Evolutionary conservation across 2,329 filamentous ascomycete genomes (phyloP).

Genomic region (Plenodomus biglobosus): DNA sequence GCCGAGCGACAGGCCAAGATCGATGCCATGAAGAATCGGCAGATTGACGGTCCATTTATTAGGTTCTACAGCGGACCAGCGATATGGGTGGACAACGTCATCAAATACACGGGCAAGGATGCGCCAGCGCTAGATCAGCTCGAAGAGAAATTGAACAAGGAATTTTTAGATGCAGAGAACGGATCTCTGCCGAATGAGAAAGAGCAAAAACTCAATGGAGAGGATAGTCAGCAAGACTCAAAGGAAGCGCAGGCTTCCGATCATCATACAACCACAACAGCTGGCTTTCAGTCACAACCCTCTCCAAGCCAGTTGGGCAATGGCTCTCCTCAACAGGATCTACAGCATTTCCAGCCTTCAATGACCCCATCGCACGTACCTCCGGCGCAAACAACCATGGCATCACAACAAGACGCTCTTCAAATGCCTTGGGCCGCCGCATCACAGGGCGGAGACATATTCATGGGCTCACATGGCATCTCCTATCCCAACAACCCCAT

Average conservation of each 20-base stretch:
- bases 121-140: conserved; percentile 40
- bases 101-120: conserved; percentile 65
- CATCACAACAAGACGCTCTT: conserved; percentile 17
- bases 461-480: conserved; percentile 29
- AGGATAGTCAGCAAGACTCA: conserved; percentile 5
- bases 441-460: conserved; percentile 30
- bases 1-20: conserved; percentile 81
- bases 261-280: background rate
- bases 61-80: conserved; percentile 93
- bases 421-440: conserved; percentile 24
- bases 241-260: conserved; percentile 2
- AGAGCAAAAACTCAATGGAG: conserved; percentile 3
- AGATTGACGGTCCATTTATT: conserved; percentile 83
- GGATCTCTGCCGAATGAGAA: too few species aligned
- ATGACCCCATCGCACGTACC: conserved; percentile 15
- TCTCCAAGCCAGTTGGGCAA: conserved; percentile 6
- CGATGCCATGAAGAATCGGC: conserved; percentile 83
- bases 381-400: conserved; percentile 16
- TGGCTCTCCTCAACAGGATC: background rate
- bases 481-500: conserved; percentile 33
- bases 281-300: background rate
- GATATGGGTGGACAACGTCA: conserved; percentile 74
- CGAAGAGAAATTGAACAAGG: conserved; percentile 42
- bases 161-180: conserved; percentile 10
- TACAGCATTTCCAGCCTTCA: conserved; percentile 6